Evolutionary conservation across 2,329 filamentous ascomycete species (phyloP).

Genomic region (Rhinocladiella mackenziei): DNA sequence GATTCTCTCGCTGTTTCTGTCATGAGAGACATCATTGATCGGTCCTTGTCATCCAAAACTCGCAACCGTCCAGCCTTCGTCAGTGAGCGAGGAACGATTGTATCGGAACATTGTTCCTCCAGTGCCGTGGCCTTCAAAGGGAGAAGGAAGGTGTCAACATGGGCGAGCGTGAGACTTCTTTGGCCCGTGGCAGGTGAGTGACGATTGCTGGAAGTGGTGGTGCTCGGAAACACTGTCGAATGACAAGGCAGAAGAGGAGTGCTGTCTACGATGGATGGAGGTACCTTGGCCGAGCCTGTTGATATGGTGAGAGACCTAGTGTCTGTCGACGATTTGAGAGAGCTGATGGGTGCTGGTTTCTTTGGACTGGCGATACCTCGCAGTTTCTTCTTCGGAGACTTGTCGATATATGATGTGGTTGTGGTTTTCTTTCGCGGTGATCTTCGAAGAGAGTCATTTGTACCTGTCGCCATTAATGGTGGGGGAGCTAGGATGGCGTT

Average conservation of each 20-base stretch:
- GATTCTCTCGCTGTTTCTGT: conserved; percentile 7
- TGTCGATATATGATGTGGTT: background rate
- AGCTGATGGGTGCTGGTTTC: background rate
- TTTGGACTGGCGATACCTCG: background rate
- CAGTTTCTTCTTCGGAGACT: conserved; percentile 6
- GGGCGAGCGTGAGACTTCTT: conserved; percentile 32
- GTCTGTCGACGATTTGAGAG: background rate
- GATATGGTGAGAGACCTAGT: background rate
- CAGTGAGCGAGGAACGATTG: conserved; percentile 26
- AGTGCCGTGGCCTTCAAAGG: conserved; percentile 29
- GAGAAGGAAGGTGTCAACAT: conserved; percentile 36
- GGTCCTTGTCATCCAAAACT: background rate
- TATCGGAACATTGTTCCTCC: conserved; percentile 36
- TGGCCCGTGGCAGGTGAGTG: conserved; percentile 17
- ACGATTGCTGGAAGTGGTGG: conserved; percentile 15
- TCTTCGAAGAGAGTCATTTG: conserved; percentile 15
- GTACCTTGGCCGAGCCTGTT: background rate
- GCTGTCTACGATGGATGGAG: background rate
- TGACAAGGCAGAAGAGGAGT: conserved; percentile 10
- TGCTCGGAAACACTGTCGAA: conserved; percentile 2
- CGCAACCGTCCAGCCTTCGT: conserved; percentile 20
- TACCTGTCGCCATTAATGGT: conserved; percentile 19
- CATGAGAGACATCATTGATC: conserved; percentile 24
- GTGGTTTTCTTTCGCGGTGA: conserved; percentile 25
- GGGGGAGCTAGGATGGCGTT: conserved; percentile 19